Conservation (phyloP, 139 green algal species). For the Micractinium conductrix region DNA sequence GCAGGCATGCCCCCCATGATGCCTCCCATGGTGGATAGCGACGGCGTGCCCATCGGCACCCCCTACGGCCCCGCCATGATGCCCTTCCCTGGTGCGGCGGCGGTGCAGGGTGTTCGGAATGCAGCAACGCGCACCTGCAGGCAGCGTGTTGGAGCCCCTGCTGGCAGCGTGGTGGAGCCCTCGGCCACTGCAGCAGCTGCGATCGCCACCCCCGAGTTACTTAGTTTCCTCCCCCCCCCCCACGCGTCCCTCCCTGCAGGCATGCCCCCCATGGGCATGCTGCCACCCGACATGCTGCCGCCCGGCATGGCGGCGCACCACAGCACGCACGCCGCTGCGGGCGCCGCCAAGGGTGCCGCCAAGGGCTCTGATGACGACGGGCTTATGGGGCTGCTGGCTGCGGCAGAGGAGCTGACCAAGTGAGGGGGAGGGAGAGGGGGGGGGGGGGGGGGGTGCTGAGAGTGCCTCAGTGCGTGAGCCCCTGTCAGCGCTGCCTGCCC, state of each 20-base stretch:
- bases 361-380: constrained; percentile 18
- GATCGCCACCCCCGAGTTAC: no score
- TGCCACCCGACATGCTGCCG: no score
- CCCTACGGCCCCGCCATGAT: background rate
- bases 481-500: no score
- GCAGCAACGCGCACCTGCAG: no score
- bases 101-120: no score
- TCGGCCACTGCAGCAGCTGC: no score
- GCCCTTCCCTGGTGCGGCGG: background rate
- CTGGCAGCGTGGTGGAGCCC: no score
- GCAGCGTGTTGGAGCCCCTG: no score
- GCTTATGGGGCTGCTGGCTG: constrained; percentile 45
- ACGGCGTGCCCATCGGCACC: background rate
- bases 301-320: background rate
- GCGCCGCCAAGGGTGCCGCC: background rate
- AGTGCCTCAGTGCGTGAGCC: no score
- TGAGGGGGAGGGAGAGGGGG: constrained; percentile 5
- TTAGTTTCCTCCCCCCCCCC: no score
- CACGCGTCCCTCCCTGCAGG: no score
- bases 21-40: constrained; percentile 1
- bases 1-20: constrained; percentile 5
- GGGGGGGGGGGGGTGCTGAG: no score
- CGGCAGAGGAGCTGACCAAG: constrained; percentile 46
- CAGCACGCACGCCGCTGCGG: background rate
- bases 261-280: constrained; percentile 9